A percentile compares a stretch with the other conserved stretches of the same genome.
Evolutionary conservation across 2,329 filamentous ascomycete species (phyloP).

Genomic region (Leptographium radiaticola): DNA sequence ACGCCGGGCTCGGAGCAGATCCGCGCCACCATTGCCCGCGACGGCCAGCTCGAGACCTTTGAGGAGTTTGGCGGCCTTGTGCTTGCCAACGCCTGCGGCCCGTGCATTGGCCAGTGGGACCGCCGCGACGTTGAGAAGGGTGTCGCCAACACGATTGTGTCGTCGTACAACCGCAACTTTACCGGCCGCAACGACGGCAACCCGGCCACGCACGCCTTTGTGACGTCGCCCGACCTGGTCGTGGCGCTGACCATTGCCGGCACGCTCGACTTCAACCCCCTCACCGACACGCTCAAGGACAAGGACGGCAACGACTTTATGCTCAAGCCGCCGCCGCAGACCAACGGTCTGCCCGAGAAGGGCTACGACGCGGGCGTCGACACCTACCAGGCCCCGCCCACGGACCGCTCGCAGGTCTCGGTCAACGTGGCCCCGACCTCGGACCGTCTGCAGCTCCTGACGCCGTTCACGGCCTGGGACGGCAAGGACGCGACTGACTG

Average conservation of each 20-base stretch:
- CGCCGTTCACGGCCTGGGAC: conserved; percentile 79
- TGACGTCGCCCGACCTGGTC: conserved; percentile 32
- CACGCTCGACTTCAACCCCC: conserved; percentile 70
- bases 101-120: conserved; percentile 93
- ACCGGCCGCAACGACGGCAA: conserved; percentile 73
- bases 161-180: conserved; percentile 99
- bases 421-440: conserved; percentile 81
- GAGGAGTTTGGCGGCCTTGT: conserved; percentile 94
- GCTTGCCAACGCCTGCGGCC: conserved; percentile 87
- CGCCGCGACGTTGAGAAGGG: conserved; percentile 90
- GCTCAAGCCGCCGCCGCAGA: conserved; percentile 59
- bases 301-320: conserved; percentile 95
- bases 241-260: conserved; percentile 27
- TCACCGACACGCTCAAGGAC: conserved; percentile 84
- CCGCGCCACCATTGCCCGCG: conserved; percentile 78
- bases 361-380: conserved; percentile 84
- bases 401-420: conserved; percentile 56
- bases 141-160: conserved; percentile 89
- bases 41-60: conserved; percentile 85
- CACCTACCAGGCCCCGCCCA: conserved; percentile 91
- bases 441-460: conserved; percentile 86
- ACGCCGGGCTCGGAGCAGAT: conserved; percentile 97
- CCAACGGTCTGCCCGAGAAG: conserved; percentile 62
- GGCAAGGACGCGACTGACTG: conserved; percentile 77
- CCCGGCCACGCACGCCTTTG: conserved; percentile 33